A percentile compares a stretch with the other conserved stretches of the same genome.
These are phyloP conservation scores for Cordyceps cicadae DNA, from an alignment of 2,329 filamentous ascomycete species.

Conservation along the genomic window DNA sequence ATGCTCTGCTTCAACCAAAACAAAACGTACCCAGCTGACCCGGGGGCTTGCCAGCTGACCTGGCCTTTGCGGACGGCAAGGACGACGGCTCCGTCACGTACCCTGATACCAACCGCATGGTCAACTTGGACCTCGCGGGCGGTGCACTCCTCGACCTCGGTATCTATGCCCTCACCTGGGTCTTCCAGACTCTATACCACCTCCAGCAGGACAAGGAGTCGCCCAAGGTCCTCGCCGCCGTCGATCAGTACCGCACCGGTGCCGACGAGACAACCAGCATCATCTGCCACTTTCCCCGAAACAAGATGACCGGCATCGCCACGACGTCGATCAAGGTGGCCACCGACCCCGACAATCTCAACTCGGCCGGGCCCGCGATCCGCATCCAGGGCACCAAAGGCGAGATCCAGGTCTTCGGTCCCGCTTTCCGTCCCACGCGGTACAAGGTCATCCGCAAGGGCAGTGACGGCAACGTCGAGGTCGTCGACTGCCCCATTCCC, in stretches of 20 bases:
- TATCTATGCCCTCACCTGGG: constrained; percentile 83
- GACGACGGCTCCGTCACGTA: constrained; percentile 50
- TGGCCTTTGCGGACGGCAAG: constrained; percentile 51
- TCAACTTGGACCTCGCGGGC: constrained; percentile 75
- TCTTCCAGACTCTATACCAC: constrained; percentile 83
- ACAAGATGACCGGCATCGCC: constrained; percentile 63
- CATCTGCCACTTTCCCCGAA: constrained; percentile 63
- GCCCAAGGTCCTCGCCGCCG: constrained; percentile 59
- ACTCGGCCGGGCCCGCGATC: constrained; percentile 56
- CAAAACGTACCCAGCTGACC: neutral
- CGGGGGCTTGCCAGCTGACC: constrained; percentile 36
- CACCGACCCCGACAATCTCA: constrained; percentile 53
- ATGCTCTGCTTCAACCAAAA: neutral
- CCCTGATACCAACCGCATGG: constrained; percentile 61
- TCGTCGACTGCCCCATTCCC: constrained; percentile 46
- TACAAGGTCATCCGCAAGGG: constrained; percentile 54
- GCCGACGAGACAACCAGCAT: constrained; percentile 73
- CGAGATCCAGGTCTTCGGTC: constrained; percentile 72
- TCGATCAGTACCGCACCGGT: constrained; percentile 66
- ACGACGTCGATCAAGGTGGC: constrained; percentile 56
- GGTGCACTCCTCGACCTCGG: constrained; percentile 78
- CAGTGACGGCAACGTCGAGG: constrained; percentile 36
- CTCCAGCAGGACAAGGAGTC: constrained; percentile 62
- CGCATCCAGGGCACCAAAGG: constrained; percentile 74
- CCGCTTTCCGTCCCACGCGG: constrained; percentile 59